These are phyloP conservation scores for Diatrype stigma DNA, from an alignment of 2,329 filamentous ascomycete genomes.

Conservation along the genomic window DNA sequence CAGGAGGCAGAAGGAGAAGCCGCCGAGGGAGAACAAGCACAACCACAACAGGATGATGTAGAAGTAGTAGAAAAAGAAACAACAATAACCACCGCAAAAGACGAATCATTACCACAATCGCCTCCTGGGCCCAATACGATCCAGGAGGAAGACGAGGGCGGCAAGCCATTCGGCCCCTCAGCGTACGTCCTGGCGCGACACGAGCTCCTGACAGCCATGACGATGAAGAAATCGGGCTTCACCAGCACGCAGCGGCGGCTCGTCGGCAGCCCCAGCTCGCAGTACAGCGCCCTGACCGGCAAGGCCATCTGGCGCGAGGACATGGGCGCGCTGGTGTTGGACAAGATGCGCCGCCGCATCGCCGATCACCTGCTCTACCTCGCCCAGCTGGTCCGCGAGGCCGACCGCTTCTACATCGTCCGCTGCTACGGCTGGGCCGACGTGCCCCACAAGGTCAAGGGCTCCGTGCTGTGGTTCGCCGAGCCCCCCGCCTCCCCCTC, in stretches of 20 bases:
- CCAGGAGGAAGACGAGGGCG: slow-evolving; percentile 4
- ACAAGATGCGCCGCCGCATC: slow-evolving; percentile 44
- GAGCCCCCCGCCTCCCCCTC: not conserved
- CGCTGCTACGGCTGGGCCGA: slow-evolving; percentile 42
- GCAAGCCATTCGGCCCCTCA: slow-evolving; percentile 16
- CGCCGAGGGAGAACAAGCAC: not conserved
- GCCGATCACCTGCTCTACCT: slow-evolving; percentile 42
- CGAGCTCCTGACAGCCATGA: slow-evolving; percentile 27
- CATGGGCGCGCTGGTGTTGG: slow-evolving; percentile 52
- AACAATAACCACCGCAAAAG: not conserved
- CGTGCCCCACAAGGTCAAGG: slow-evolving; percentile 34
- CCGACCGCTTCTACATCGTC: slow-evolving; percentile 35
- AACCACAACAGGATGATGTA: not conserved
- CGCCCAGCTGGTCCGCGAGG: slow-evolving; percentile 22
- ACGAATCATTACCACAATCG: not conserved
- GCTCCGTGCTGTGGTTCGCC: slow-evolving; percentile 43
- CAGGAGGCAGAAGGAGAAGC: not conserved
- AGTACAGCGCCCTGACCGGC: slow-evolving; percentile 5
- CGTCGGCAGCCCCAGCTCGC: slow-evolving; percentile 9
- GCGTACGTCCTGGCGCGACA: slow-evolving; percentile 29
- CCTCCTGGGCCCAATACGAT: no score
- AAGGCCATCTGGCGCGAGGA: slow-evolving; percentile 46
- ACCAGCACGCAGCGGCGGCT: slow-evolving; percentile 4
- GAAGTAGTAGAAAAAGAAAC: not conserved
- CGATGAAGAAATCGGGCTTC: slow-evolving; percentile 5